A percentile compares a stretch with the other conserved stretches of the same genome.
These are phyloP conservation scores for Penicillium concentricum DNA, from an alignment of 2,329 filamentous ascomycete species.

Conservation along the genomic window DNA sequence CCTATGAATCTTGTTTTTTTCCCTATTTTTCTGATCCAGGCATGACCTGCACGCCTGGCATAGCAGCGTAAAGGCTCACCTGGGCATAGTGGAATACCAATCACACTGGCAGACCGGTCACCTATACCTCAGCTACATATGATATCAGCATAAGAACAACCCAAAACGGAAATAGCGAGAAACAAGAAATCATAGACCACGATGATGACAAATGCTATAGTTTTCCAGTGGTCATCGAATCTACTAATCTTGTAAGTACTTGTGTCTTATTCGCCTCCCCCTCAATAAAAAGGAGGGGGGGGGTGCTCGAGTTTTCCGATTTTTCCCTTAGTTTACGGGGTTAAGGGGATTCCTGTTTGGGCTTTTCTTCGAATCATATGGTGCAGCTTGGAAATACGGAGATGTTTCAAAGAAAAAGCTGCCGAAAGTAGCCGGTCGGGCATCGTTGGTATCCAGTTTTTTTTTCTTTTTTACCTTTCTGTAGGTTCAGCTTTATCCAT, in stretches of 20 bases:
- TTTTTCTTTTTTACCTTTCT: neutral
- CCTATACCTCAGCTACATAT: neutral
- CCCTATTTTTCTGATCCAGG: neutral
- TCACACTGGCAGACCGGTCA: neutral
- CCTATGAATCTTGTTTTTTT: neutral
- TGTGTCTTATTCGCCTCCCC: slow-evolving; percentile 5
- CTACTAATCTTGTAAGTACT: neutral
- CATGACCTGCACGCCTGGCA: neutral
- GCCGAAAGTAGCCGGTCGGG: slow-evolving; percentile 11
- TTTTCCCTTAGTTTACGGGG: neutral
- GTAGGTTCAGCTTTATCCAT: neutral
- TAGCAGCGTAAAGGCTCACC: neutral
- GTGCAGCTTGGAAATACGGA: neutral
- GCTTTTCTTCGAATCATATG: neutral
- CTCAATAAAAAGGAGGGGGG: neutral
- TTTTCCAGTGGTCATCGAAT: neutral
- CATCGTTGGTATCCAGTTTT: neutral
- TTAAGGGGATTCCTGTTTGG: neutral
- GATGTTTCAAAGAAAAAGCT: neutral
- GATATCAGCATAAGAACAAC: neutral
- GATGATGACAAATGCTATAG: neutral
- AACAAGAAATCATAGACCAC: neutral
- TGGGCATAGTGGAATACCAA: neutral
- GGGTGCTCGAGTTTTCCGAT: neutral
- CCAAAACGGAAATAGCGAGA: neutral